These are phyloP conservation scores for Penicillium alfredii DNA, from an alignment of 495 filamentous ascomycete species.

Conservation along the genomic window DNA sequence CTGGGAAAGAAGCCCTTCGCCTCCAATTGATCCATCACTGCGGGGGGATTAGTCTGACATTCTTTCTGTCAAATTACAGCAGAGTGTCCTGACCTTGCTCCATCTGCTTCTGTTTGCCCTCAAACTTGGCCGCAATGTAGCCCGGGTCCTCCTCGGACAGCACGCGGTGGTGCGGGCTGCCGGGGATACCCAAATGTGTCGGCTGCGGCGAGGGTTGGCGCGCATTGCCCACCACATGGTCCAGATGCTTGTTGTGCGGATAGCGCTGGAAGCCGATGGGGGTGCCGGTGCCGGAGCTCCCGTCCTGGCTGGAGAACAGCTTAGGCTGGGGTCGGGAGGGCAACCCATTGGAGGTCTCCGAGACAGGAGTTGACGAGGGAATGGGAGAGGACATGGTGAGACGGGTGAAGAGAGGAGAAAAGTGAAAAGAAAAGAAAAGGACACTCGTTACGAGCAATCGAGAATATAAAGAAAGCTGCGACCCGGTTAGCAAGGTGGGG, in stretches of 20 bases:
- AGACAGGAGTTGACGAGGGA: slow-evolving; percentile 22
- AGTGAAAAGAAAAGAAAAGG: neutral
- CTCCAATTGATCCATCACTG: slow-evolving; percentile 69
- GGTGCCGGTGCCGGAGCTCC: slow-evolving; percentile 38
- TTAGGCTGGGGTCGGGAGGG: slow-evolving; percentile 34
- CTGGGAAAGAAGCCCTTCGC: slow-evolving; percentile 81
- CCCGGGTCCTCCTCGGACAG: slow-evolving; percentile 88
- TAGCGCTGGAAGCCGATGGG: slow-evolving; percentile 45
- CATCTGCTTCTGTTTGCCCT: slow-evolving; percentile 93
- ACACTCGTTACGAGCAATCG: neutral
- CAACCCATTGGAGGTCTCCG: slow-evolving; percentile 33
- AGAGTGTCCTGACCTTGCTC: slow-evolving; percentile 57
- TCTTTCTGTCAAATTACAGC: neutral
- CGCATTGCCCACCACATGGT: slow-evolving; percentile 53
- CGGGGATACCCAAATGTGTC: slow-evolving; percentile 77
- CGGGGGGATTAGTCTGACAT: slow-evolving; percentile 6
- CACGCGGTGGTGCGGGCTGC: slow-evolving; percentile 53
- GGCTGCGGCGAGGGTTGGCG: slow-evolving; percentile 84
- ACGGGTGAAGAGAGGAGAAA: slow-evolving; percentile 5
- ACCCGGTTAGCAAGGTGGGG: too few relatives aligned
- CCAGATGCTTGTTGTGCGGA: slow-evolving; percentile 57
- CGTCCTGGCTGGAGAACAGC: slow-evolving; percentile 32
- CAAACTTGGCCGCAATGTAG: slow-evolving; percentile 91
- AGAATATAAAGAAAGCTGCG: slow-evolving; percentile 1
- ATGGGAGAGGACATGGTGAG: slow-evolving; percentile 34